Base-by-base conservation (phyloP, 2,329 filamentous ascomycete species). In the Plenodomus biglobosus region DNA sequence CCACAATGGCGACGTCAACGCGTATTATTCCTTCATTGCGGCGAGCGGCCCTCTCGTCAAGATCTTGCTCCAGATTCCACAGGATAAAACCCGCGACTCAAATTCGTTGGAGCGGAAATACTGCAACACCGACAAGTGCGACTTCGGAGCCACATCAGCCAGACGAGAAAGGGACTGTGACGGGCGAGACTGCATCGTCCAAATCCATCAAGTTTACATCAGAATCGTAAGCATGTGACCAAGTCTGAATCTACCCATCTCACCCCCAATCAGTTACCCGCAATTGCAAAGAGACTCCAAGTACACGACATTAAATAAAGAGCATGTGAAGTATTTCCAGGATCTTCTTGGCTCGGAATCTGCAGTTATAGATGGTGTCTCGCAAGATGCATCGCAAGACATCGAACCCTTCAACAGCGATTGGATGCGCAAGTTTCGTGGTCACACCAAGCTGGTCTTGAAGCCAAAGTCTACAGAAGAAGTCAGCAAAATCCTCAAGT, bases 341-440 rank as follows among this genome's bases (percentile, higher is more conserved):
- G 77, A 84, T 17, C 75, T 96, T n/a, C 80, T 99, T 27, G 89
- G 90, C 46, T 81, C 82, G 40, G 84, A 86, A 30, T 88, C 87
- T 30, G 91, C 90, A 1, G 80, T 96, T 42, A 83, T 97, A 52
- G 92, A 96, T 69, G 90, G 90, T 42, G 81, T 96, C 45, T 89
- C 85, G 3, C 74, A 83, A 59, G 84, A 92, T 72, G 85, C 85
- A 13, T 76, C 80, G 2, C 88, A 89, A 62, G 94, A 97, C 68
- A 80, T 97, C 57, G 90, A 94, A 69, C 83, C 88, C 7, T 99
- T 91, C 80, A 99, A 99, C 74, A 85, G 86, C 69, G 94, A 99
- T 76, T 99, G 95, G 94, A 96, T 99, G 92, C 86, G 89, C 74
- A 99, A 99, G 76, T 99, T 96, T 77, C 86, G 89, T 52, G 95